Conservation (phyloP, 805 yeast species). For the Naumovozyma baii region DNA sequence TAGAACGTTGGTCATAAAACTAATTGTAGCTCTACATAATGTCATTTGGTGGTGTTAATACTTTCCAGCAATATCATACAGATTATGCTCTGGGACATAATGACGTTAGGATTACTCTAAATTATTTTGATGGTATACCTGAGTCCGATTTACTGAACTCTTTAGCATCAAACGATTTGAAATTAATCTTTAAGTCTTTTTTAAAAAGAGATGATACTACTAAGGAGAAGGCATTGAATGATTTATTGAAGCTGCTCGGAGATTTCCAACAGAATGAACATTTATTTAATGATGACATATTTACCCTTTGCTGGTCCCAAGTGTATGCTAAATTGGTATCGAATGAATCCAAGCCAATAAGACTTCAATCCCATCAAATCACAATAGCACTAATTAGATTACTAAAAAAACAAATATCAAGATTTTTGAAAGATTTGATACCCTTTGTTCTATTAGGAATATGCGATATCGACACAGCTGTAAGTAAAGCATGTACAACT, state of each 20-base stretch:
- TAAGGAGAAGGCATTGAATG: slow-evolving; percentile 66
- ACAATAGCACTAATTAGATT: slow-evolving; percentile 45
- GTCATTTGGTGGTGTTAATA: slow-evolving; percentile 25
- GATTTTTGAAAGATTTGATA: slow-evolving; percentile 58
- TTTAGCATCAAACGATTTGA: slow-evolving; percentile 35
- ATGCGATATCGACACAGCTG: slow-evolving; percentile 60
- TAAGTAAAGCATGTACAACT: slow-evolving; percentile 40
- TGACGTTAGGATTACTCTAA: slow-evolving; percentile 51
- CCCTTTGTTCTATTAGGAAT: slow-evolving; percentile 67
- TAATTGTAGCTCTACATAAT: slow-evolving; percentile 9
- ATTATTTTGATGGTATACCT: slow-evolving; percentile 71
- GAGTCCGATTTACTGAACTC: slow-evolving; percentile 46
- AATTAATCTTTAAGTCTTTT: slow-evolving; percentile 63
- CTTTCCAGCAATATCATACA: slow-evolving; percentile 19
- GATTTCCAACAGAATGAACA: slow-evolving; percentile 7
- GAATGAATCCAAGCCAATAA: slow-evolving; percentile 57
- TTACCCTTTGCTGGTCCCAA: slow-evolving; percentile 64
- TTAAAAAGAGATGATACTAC: slow-evolving; percentile 78
- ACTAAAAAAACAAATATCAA: slow-evolving; percentile 49
- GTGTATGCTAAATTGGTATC: slow-evolving; percentile 70
- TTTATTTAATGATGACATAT: slow-evolving; percentile 40
- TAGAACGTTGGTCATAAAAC: no score
- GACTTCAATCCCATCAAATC: slow-evolving; percentile 52
- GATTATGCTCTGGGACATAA: slow-evolving; percentile 33
- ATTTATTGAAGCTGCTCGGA: slow-evolving; percentile 34